phyloP scores from a whole-genome alignment of 1,284 basidiomycete species.

The Malassezia vespertilionis region DNA sequence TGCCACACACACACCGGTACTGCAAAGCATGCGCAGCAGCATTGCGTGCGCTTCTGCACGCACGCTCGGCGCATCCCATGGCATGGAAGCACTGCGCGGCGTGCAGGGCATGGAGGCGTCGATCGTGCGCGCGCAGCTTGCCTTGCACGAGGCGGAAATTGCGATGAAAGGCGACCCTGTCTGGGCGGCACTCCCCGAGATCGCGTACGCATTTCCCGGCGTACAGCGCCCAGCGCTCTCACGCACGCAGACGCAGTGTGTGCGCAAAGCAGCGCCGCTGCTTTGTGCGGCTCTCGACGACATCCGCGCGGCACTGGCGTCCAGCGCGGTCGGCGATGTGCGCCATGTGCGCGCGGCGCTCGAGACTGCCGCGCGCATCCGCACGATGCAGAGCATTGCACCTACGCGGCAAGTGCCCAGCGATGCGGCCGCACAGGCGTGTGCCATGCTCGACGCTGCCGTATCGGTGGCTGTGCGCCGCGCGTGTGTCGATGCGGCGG shows the following conservation, averaged over 20 bases:
- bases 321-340: constrained; percentile 1
- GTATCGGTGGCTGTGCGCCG: constrained; percentile 12
- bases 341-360: constrained; percentile 6
- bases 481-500: constrained; percentile 4
- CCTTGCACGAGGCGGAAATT: constrained; percentile 1
- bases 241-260: background rate
- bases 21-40: no score
- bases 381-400: background rate
- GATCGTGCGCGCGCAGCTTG: constrained; percentile 19
- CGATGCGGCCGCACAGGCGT: background rate
- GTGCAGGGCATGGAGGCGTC: no score
- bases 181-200: constrained; percentile 36
- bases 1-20: no score
- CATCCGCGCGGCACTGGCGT: background rate
- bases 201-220: constrained; percentile 28
- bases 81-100: no score
- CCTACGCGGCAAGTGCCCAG: background rate
- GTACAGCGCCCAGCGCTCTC: background rate
- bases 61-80: background rate
- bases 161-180: constrained; percentile 27
- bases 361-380: background rate
- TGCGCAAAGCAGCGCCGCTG: background rate
- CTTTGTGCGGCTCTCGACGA: background rate
- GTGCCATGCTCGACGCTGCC: constrained; percentile 4
- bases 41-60: no score